Conservation (phyloP, 2,329 filamentous ascomycete species). For the Ophiostoma fasciatum region DNA sequence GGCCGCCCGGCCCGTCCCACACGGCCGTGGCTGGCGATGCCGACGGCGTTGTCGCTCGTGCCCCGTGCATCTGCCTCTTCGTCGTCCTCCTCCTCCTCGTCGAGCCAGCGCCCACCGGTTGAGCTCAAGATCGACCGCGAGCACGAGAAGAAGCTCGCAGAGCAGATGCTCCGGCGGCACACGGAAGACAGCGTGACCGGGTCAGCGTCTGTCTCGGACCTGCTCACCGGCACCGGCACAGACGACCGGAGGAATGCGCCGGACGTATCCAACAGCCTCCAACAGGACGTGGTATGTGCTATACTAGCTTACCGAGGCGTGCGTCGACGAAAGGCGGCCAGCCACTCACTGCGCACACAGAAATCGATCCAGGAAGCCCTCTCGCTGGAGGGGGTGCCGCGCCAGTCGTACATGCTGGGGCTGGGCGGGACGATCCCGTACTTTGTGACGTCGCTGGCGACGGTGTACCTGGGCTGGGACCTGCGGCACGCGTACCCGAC, state of each 20-base stretch:
- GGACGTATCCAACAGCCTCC: constrained; percentile 20
- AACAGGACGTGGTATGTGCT: constrained; percentile 37
- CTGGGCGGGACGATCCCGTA: constrained; percentile 75
- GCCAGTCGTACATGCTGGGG: constrained; percentile 52
- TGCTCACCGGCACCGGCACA: constrained; percentile 32
- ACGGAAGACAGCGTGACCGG: too few species aligned
- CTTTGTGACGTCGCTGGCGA: constrained; percentile 67
- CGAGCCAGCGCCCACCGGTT: constrained; percentile 1
- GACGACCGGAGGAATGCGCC: constrained; percentile 9
- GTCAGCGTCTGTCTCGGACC: too few species aligned
- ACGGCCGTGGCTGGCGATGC: too few species aligned
- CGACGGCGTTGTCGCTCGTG: too few species aligned
- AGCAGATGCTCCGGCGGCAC: constrained; percentile 43
- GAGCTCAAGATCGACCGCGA: constrained; percentile 32
- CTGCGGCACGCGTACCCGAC: constrained; percentile 52
- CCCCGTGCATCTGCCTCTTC: neutral
- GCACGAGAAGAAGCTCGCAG: constrained; percentile 36
- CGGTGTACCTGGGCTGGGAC: constrained; percentile 69
- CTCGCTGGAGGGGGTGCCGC: constrained; percentile 47
- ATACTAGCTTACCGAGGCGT: neutral
- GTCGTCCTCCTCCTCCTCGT: constrained; percentile 12
- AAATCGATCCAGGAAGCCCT: constrained; percentile 55
- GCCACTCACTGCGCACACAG: too few species aligned
- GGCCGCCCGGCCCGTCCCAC: too few species aligned
- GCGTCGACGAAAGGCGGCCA: too few species aligned